Base-by-base conservation (phyloP, 495 filamentous ascomycete genomes). In the Clavariopsis aquatica region DNA sequence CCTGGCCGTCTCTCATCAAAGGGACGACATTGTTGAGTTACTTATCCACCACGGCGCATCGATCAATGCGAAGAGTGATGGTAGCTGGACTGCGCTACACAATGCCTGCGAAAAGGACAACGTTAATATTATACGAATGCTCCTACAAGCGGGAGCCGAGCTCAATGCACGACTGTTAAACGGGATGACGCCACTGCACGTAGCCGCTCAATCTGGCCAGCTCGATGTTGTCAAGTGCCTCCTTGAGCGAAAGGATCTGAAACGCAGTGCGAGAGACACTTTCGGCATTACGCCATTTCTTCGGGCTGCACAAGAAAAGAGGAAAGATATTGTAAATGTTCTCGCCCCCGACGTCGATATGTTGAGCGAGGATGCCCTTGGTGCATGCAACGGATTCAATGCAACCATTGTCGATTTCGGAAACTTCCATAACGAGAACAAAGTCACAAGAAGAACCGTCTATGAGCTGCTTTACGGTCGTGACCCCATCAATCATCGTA, bases 401-500 rank as follows among this genome's bases (percentile, higher is more conserved):
- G 85, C 85, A 6, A 88, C 85, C 0, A 79, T 89, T 51, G 85
- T 89, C 9, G 86, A 88, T 68, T 89, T 89, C 69, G 85, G 85
- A 13, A 81, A 85, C 56, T 87, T 86, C 64, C 82, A 83, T 49
- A 87, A 88, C 69, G 83, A 82, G 64, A 81, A 81, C 62, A 84
- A 84, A 59, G 80, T 85, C 9, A 49, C 26, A 22, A 54, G 38
- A 49, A 23, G 57, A 23, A 58, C 61, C 2, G 61, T 69, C 8
- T 71, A 51, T 27, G 83, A 89, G 31, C 64, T 88, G 29, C 72
- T 89, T 0, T 89, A 88, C 68, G 87, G 82, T 8, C 78, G 80
- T 45, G 85, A 88, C 63, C 47, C 75, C 12, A 77, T 84, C 55
- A 83, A 85, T 62, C 72, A 73, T 23, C 79, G 82, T 54, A 82